Evolutionary conservation across 768 basidiomycete species (phyloP).

Genomic region (Thelephora ganbajun): DNA sequence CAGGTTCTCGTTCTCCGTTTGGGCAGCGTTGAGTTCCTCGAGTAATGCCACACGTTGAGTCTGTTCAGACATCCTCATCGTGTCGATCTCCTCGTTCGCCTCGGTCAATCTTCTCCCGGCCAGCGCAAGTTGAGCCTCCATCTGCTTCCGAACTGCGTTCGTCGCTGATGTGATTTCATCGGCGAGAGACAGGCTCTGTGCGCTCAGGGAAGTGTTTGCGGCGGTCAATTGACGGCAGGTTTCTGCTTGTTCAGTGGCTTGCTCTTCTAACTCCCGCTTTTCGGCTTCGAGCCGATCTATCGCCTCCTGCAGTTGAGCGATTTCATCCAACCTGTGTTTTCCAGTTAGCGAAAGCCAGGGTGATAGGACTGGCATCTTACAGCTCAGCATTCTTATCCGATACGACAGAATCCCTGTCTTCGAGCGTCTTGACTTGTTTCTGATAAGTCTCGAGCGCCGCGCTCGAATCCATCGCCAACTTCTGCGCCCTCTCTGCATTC

Average conservation of each 20-base stretch:
- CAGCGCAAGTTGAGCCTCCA: conserved; percentile 52
- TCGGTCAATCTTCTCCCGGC: conserved; percentile 45
- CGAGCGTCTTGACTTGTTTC: conserved; percentile 69
- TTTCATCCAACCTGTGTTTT: conserved; percentile 46
- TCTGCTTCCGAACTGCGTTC: conserved; percentile 40
- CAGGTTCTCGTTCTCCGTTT: conserved; percentile 62
- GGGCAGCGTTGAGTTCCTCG: conserved; percentile 77
- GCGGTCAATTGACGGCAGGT: conserved; percentile 60
- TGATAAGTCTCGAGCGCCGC: conserved; percentile 79
- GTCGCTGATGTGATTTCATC: conserved; percentile 49
- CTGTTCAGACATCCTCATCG: conserved; percentile 59
- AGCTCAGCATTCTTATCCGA: conserved; percentile 38
- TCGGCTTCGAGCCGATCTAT: conserved; percentile 47
- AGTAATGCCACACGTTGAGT: conserved; percentile 71
- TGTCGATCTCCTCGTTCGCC: conserved; percentile 56
- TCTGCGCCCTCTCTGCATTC: conserved; percentile 85
- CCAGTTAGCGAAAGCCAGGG: no score
- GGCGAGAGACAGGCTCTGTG: conserved; percentile 55
- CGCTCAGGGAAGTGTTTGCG: conserved; percentile 66
- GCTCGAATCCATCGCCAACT: conserved; percentile 74
- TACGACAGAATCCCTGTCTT: conserved; percentile 52
- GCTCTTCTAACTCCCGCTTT: conserved; percentile 55
- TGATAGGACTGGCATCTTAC: conserved; percentile 23
- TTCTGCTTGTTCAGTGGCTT: conserved; percentile 61
- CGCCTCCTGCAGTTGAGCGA: conserved; percentile 41